Evolutionary conservation across 75 land plant species (phyloP).

Genomic region (Pseudotsuga menziesii): DNA sequence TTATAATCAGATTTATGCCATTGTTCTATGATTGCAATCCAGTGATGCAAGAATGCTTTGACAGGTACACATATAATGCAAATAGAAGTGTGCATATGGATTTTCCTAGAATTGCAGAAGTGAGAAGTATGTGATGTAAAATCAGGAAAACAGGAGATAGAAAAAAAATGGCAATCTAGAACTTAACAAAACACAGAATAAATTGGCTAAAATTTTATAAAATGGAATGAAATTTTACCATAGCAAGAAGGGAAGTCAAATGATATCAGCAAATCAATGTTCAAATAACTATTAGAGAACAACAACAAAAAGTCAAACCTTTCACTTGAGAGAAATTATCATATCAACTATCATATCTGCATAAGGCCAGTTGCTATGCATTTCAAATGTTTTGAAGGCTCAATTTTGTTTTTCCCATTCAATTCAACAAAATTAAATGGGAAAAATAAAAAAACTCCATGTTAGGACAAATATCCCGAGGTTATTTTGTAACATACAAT

Average conservation of each 20-base stretch:
- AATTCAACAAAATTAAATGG: background rate
- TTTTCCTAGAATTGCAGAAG: background rate
- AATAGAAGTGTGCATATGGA: background rate
- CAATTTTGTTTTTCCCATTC: no score
- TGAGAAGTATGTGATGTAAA: background rate
- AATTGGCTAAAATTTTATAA: background rate
- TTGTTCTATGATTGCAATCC: constrained; percentile 1
- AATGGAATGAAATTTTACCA: background rate
- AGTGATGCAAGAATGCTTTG: background rate
- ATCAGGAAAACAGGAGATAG: constrained; percentile 7
- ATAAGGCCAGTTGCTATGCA: background rate
- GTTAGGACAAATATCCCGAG: background rate
- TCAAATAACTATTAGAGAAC: background rate
- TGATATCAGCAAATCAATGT: background rate
- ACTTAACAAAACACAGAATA: background rate
- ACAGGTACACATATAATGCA: background rate
- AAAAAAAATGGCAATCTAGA: background rate
- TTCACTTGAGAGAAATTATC: background rate
- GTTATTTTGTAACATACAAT: background rate
- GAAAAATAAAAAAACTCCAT: background rate
- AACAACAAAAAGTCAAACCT: background rate
- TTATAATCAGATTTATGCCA: background rate
- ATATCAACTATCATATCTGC: background rate
- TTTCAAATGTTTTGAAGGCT: background rate
- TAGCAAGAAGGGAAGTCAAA: background rate